phyloP scores from a whole-genome alignment of 164 flowering plant genomes.

The Nymphaea thermarum region DNA sequence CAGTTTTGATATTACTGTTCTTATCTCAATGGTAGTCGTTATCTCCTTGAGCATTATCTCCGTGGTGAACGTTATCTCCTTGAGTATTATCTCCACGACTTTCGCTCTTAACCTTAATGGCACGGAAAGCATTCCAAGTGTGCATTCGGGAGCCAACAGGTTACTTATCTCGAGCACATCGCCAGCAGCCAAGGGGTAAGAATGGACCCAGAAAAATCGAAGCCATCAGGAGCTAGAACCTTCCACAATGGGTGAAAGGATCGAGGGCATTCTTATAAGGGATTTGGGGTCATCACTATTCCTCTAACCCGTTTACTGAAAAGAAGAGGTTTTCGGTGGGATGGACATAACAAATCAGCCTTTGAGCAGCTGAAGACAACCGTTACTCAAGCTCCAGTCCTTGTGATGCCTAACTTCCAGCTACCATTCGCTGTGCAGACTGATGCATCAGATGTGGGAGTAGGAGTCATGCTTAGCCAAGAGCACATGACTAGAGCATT shows the following conservation, averaged over 20 bases:
- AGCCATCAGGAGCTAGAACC: not conserved
- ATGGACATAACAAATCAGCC: not conserved
- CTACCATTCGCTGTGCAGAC: not conserved
- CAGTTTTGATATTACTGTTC: no score
- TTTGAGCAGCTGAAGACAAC: not conserved
- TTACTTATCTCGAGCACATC: slow-evolving; percentile 1
- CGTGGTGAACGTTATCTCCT: no score
- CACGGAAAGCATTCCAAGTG: not conserved
- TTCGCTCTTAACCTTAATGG: no score
- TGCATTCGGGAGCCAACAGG: not conserved
- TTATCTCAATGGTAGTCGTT: no score
- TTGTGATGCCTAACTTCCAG: slow-evolving; percentile 1
- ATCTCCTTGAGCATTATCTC: no score
- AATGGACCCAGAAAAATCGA: not conserved
- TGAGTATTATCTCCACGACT: no score
- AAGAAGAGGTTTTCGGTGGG: slow-evolving; percentile 2
- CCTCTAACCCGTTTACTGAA: slow-evolving; percentile 3
- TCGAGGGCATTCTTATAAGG: not conserved
- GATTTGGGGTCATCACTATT: not conserved
- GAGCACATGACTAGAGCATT: not conserved
- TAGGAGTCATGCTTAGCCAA: not conserved
- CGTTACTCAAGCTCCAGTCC: not conserved
- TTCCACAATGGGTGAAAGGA: not conserved
- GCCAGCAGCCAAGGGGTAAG: not conserved
- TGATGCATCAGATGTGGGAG: not conserved